Base-by-base conservation (phyloP, 352 stramenopile species). In the Phytophthora ramorum region DNA sequence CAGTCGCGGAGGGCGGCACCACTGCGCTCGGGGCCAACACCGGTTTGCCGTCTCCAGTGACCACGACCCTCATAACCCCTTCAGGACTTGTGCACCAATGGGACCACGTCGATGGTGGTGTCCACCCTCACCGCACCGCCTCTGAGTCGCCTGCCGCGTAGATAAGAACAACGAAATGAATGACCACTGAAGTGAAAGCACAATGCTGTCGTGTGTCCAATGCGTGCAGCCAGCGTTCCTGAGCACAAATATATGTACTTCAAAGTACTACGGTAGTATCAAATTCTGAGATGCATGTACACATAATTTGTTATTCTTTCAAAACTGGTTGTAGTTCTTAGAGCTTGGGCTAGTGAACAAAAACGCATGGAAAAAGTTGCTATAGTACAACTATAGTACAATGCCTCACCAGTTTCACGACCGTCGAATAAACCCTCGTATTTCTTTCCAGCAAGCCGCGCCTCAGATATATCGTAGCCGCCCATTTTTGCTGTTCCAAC, bases 11-110 rank as follows among this genome's bases (percentile, higher is more conserved):
- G 34, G 66, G 59, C 7, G 66, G 59, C 48, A 70, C 45, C 22
- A 70, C 66, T 22, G 52, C 54, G n/a, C 54, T 70, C 9, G 61
- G 66, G 10, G 51, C 64, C 17, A 72, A 72, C 58, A 72, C 50
- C 35, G 64, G 64, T 10, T 50, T 72, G 43, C 64, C 64, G 19
- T 72, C 58, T 0, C 59, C 66, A 13, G 52, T 70, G 2, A 53
- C 66, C 26, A 73, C 65, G 38, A 73, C 65, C 40, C 65, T 73
- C 40, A 26, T 73, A 45, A 73, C 64, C 20, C 64, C 64, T 1
- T 56, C 50, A 0, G 64, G 64, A 16, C 51, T 72, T 14, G 64
- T 72, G 32, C 58, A 60, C 28, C 51, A 73, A 64, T 73, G 58
- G 64, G 58, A 69, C 38, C 58, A 60, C 45, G 64, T 69, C 7